Evolutionary conservation across 2,329 filamentous ascomycete species (phyloP).

Genomic region (Clonostachys solani): DNA sequence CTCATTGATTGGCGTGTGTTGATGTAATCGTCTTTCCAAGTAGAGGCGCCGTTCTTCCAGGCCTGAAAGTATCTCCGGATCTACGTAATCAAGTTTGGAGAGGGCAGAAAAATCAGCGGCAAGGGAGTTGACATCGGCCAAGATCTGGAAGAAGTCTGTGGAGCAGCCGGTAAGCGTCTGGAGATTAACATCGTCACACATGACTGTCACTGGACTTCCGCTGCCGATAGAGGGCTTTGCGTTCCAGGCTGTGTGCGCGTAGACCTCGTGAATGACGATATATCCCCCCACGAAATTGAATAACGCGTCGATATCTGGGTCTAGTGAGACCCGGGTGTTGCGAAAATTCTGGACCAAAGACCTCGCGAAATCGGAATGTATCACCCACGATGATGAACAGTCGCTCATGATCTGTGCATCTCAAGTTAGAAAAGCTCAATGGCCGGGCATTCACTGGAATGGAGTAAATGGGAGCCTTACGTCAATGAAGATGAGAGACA

Average conservation of each 20-base stretch:
- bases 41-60: neutral
- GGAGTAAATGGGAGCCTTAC: constrained; percentile 4
- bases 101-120: neutral
- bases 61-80: neutral
- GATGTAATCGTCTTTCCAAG: neutral
- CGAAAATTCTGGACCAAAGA: constrained; percentile 7
- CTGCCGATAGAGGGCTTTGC: neutral
- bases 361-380: constrained; percentile 15
- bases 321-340: neutral
- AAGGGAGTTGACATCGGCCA: constrained; percentile 7
- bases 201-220: neutral
- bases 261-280: constrained; percentile 9
- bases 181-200: constrained; percentile 6
- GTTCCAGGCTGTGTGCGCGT: constrained; percentile 8
- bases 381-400: constrained; percentile 17
- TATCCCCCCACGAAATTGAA: constrained; percentile 16
- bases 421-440: neutral
- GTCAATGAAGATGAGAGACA: constrained; percentile 15
- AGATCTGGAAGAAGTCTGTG: constrained; percentile 6
- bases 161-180: constrained; percentile 10
- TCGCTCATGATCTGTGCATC: constrained; percentile 13
- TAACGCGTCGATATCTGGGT: constrained; percentile 9
- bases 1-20: neutral
- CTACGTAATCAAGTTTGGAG: neutral
- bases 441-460: too few species aligned